Evolutionary conservation across 2,329 filamentous ascomycete species (phyloP).

Genomic region (Trichophyton simii): DNA sequence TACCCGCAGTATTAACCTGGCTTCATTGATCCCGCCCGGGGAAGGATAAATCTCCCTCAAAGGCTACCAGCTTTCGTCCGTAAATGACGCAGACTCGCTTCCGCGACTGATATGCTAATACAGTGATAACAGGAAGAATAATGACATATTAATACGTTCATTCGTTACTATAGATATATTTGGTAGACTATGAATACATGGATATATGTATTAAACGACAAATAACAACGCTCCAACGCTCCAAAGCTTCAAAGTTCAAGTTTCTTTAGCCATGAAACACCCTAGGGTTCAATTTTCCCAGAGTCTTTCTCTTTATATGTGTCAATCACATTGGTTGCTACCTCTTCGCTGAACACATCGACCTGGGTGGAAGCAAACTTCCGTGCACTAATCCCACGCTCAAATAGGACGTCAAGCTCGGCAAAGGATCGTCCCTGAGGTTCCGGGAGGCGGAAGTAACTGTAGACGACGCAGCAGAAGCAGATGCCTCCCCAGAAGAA

Average conservation of each 20-base stretch:
- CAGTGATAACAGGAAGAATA: not conserved
- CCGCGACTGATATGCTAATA: not conserved
- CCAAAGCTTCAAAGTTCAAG: too few species aligned
- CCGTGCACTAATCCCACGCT: constrained; percentile 56
- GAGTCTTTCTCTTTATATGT: constrained; percentile 6
- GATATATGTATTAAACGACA: not conserved
- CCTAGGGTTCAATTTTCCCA: not conserved
- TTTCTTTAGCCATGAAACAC: not conserved
- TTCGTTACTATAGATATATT: not conserved
- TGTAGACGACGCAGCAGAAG: constrained; percentile 69
- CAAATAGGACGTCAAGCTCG: constrained; percentile 75
- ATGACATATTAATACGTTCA: not conserved
- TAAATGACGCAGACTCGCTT: not conserved
- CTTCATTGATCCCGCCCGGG: too few species aligned
- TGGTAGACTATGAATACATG: not conserved
- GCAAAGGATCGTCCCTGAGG: constrained; percentile 70
- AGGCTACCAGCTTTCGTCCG: too few species aligned
- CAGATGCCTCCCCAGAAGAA: constrained; percentile 82
- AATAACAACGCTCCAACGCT: not conserved
- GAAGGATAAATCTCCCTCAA: too few species aligned
- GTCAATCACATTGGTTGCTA: constrained; percentile 9
- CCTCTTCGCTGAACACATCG: constrained; percentile 14
- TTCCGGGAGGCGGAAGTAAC: constrained; percentile 70
- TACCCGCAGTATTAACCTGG: too few species aligned
- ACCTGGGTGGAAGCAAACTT: constrained; percentile 43